Base-by-base conservation (phyloP, 208 protist species). In the Lotmaria passim region DNA sequence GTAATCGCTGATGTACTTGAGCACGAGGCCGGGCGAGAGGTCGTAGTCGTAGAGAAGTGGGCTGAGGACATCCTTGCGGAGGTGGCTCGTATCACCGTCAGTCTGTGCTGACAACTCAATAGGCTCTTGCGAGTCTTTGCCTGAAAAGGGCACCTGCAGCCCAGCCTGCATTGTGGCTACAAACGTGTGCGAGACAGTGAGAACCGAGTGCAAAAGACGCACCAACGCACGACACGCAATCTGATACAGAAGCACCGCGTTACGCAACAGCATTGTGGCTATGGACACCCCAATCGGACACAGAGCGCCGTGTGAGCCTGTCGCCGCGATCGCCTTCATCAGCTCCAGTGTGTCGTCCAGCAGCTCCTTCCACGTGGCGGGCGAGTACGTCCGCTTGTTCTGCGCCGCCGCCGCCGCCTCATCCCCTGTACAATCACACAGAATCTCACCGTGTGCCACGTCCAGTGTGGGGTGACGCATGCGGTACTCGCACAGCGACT, bases 401-500 rank as follows among this genome's bases (percentile, higher is more conserved):
- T 5, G 3, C 56, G 30, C 39, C 21, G 56, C 39, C 24, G 12
- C n/a, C 23, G 59, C 53, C 17, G 47, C 0, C 5, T 38, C 15
- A 21, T 47, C 46, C 36, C 44, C 31, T 6, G 36, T 39, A 12
- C 36, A 6, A 12, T 6, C 12, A 12, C 8, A 6, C n/a, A 61
- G 38, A 19, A 72, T 64, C 50, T 58, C 53, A 34, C 63, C 62
- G 43, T 51, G 65, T 24, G 23, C 67, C 26, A 79, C 47, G 67
- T 69, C 61, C 41, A 82, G 28, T 26, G 58, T 64, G 23, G 76
- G 65, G 60, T 82, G 70, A 5, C 65, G 76, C 30, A 73, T 43
- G 47, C 76, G 70, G 47, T 66, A 82, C 48, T 73, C 69, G 64
- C 71, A 82, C 47, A 82, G 46, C 1, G 71, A 39, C 59, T 82